Conservation (phyloP, 2,329 filamentous ascomycete genomes). For the Phialophora expanda region DNA sequence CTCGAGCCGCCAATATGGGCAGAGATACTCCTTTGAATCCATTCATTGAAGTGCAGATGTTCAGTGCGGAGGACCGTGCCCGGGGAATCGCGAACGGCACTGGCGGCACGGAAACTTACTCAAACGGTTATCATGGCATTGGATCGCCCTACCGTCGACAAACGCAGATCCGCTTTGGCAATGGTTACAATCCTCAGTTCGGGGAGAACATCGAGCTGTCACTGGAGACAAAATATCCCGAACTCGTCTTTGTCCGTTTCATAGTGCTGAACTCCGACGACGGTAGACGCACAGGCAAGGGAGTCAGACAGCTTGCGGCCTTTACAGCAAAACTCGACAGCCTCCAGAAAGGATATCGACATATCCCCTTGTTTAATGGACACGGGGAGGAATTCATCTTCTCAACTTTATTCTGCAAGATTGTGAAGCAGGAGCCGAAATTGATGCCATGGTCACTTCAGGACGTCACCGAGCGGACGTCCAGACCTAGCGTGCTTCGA, state of each 20-base stretch:
- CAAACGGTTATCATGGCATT: conserved; percentile 69
- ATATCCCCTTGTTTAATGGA: conserved; percentile 83
- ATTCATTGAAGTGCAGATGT: conserved; percentile 93
- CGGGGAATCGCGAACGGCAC: conserved; percentile 71
- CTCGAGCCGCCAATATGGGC: conserved; percentile 76
- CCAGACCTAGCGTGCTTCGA: conserved; percentile 34
- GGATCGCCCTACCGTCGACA: conserved; percentile 76
- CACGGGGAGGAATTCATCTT: conserved; percentile 93
- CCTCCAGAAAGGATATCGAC: conserved; percentile 89
- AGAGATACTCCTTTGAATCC: conserved; percentile 80
- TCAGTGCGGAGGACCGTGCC: conserved; percentile 89
- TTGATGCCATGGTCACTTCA: conserved; percentile 45
- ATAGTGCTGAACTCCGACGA: conserved; percentile 86
- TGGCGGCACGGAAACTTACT: conserved; percentile 67
- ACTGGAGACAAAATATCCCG: conserved; percentile 90
- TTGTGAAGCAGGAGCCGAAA: conserved; percentile 64
- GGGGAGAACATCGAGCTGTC: conserved; percentile 78
- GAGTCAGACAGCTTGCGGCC: conserved; percentile 72
- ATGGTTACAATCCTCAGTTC: conserved; percentile 93
- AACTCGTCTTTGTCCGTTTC: conserved; percentile 91
- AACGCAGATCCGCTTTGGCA: conserved; percentile 80
- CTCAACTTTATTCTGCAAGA: conserved; percentile 89
- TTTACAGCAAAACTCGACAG: conserved; percentile 92
- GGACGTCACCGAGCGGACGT: conserved; percentile 30
- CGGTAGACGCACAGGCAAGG: conserved; percentile 71